Conservation (phyloP, 2,329 filamentous ascomycete genomes). For the Xylaria sp. region DNA sequence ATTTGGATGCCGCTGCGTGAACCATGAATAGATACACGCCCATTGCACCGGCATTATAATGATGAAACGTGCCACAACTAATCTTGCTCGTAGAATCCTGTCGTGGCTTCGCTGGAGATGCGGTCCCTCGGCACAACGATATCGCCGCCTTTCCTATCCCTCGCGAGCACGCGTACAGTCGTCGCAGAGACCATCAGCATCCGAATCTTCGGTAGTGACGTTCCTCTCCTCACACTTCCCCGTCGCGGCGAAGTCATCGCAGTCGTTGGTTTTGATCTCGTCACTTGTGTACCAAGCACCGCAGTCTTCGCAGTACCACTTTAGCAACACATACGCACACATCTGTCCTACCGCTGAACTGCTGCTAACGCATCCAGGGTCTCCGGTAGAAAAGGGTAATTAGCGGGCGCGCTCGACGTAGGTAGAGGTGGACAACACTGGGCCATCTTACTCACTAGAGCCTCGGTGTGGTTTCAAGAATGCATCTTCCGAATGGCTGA, state of each 20-base stretch:
- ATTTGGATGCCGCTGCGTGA: slow-evolving; percentile 15
- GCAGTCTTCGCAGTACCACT: slow-evolving; percentile 50
- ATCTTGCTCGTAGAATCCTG: background rate
- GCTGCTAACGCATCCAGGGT: slow-evolving; percentile 22
- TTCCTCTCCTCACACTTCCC: slow-evolving; percentile 44
- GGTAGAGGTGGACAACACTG: slow-evolving; percentile 18
- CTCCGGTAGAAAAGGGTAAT: slow-evolving; percentile 38
- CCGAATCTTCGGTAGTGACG: slow-evolving; percentile 44
- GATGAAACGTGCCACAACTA: background rate
- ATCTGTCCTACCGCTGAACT: slow-evolving; percentile 38
- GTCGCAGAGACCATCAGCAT: slow-evolving; percentile 47
- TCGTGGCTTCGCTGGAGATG: background rate
- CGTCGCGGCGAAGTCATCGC: slow-evolving; percentile 40
- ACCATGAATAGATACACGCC: slow-evolving; percentile 12
- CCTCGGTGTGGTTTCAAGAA: slow-evolving; percentile 26
- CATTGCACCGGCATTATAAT: slow-evolving; percentile 7
- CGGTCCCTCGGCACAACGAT: background rate
- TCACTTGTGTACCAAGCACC: slow-evolving; percentile 51
- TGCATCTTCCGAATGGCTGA: slow-evolving; percentile 25
- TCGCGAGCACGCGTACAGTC: slow-evolving; percentile 46
- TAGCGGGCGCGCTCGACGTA: slow-evolving; percentile 24
- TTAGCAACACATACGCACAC: slow-evolving; percentile 48
- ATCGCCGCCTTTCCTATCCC: slow-evolving; percentile 23
- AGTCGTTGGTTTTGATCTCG: slow-evolving; percentile 48
- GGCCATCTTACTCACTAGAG: slow-evolving; percentile 34